Evolutionary conservation across 805 yeast species (phyloP), one percentile per base, ranked within the genome.

Genomic region (Suhomyces xylopsoci): DNA sequence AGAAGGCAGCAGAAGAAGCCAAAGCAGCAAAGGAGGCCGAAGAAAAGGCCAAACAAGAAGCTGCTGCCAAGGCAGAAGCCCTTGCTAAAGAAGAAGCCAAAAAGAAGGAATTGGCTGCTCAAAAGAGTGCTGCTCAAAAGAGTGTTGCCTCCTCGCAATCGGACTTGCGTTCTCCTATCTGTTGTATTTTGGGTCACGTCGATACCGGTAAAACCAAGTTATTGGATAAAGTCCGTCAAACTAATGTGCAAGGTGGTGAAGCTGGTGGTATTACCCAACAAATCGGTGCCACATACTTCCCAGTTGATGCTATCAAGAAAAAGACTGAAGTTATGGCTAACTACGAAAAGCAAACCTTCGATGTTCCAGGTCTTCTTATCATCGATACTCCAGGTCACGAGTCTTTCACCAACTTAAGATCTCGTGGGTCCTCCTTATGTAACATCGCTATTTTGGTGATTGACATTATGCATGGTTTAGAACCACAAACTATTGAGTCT

Each of bases 201-300:
- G 99, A 94, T 81, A 94, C 99, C 53, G 99, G 99, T 85, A 94
- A 94, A 76, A 94, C 99, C 60, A 94, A 94, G 71, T 82, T 94
- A 59, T 81, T 94, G 70, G 99, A 94, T 70, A 94, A 94, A 74
- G 86, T 94, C 62, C 93, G 99, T 78, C 97, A 93, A 78, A 94
- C 98, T 42, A 94, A 94, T 67, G 99, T 94, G 56, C 99, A 94
- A 79, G 99, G 97, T 71, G 99, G 99, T 68, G 99, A 94, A 78
- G 99, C 99, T 51, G 99, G 99, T 79, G 99, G 99, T 79, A 94
- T 94, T 71, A 94, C 99, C 59, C 99, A 94, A 81, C 99, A 94
- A 77, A 94, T 94, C 68, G 99, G 99, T 83, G 99, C 99, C 52
- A 94, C 99, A 20, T 94, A 94, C 71, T 94, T 94, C 90, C 99